Evolutionary conservation across 129 eudicot species (phyloP).

Genomic region (Escallonia herrerae): DNA sequence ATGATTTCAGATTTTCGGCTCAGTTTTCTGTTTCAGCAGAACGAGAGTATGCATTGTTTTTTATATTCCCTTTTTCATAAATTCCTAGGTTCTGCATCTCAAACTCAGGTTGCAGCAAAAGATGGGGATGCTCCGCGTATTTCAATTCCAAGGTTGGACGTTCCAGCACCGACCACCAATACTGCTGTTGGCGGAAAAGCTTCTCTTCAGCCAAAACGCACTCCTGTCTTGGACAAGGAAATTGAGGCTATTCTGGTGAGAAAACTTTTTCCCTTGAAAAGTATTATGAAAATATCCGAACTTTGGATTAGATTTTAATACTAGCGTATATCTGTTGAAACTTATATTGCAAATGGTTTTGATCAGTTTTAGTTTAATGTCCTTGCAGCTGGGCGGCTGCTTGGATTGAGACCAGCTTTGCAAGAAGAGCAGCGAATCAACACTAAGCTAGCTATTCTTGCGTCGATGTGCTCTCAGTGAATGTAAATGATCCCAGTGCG

Average conservation of each 20-base stretch:
- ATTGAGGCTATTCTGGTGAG: slow-evolving; percentile 23
- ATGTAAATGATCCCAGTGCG: too few relatives aligned
- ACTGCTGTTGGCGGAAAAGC: slow-evolving; percentile 22
- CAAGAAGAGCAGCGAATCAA: background rate
- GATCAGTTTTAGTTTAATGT: background rate
- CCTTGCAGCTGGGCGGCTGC: background rate
- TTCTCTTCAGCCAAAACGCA: slow-evolving; percentile 26
- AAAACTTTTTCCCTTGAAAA: background rate
- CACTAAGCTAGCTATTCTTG: too few relatives aligned
- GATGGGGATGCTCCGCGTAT: background rate
- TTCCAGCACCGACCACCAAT: slow-evolving; percentile 15
- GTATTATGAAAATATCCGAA: background rate
- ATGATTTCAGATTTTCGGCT: background rate
- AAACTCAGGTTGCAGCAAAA: background rate
- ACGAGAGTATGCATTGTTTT: background rate
- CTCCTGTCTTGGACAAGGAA: slow-evolving; percentile 23
- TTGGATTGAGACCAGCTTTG: background rate
- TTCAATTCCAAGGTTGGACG: slow-evolving; percentile 5
- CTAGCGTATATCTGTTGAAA: background rate
- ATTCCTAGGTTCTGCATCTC: background rate
- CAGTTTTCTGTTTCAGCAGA: background rate
- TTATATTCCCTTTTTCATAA: too few relatives aligned
- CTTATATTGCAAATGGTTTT: background rate
- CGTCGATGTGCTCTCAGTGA: too few relatives aligned
- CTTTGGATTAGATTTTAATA: background rate